Base-by-base conservation (phyloP, 306 rosid species). In the Vigna angularis region DNA sequence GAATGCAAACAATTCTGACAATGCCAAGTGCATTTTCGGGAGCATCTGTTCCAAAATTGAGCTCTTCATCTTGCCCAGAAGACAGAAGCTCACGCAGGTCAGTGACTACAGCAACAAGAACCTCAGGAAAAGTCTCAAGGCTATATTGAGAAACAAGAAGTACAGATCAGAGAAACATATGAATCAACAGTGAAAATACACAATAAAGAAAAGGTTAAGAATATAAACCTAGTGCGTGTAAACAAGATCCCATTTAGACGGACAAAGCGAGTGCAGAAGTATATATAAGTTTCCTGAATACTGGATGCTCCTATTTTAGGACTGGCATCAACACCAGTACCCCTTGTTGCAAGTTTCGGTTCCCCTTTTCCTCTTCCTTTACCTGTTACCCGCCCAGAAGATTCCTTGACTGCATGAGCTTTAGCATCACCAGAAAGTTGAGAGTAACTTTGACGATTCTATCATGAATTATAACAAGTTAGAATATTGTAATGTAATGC, bases 181-280 rank as follows among this genome's bases (percentile, higher is more conserved):
- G n/a, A 24, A 76, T 36, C 22, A 24, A n/a, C 17, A 75, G 48
- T 34, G 47, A 30, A 1, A 26, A 68, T 28, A 45, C 14, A 42
- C 10, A 3, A 42, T 9, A 72, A 1, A n/a, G 69, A 53, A 17
- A 55, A 45, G 1, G 67, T 62, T 16, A 18, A 74, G 12, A 51
- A 49, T 26, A 67, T 7, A 45, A 83, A 90, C 98, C 98, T 94
- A 22, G 98, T 90, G 13, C 94, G 96, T 0, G 96, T 94, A 77
- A 94, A 94, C 70, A 94, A 89, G 62, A 94, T 88, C 73, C 98
- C 98, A 86, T 92, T 94, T 62, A 94, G 83, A 75, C 98, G 98
- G 66, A 94, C 91, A 90, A 92, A 92, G 48, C 89, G 82, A 17
- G 85, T 86, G 73, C 92, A 92, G 61, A 94, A 94, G 78, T 82